These are phyloP conservation scores for Chernovozyma aurita DNA, from an alignment of 1,139 yeast species.

Conservation along the genomic window DNA sequence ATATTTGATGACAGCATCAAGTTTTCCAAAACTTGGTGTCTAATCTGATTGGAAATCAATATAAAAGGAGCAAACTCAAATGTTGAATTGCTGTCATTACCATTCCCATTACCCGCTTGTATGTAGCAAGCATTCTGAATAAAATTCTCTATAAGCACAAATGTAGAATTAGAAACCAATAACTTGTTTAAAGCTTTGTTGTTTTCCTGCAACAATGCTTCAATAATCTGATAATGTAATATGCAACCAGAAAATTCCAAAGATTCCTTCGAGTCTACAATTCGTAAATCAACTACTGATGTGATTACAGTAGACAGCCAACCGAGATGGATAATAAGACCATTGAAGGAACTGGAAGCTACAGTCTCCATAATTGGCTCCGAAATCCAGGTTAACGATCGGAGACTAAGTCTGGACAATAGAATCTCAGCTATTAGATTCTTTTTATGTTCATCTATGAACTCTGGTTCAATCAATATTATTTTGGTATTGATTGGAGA, in stretches of 20 bases:
- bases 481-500: background rate
- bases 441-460: background rate
- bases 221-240: slow-evolving; percentile 5
- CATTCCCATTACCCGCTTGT: background rate
- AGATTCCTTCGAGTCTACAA: slow-evolving; percentile 1
- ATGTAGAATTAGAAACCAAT: background rate
- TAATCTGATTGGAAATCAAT: slow-evolving; percentile 1
- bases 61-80: background rate
- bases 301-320: slow-evolving; percentile 6
- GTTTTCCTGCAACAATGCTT: background rate
- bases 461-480: slow-evolving; percentile 5
- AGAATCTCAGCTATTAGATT: background rate
- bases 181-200: background rate
- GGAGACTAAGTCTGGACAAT: slow-evolving; percentile 1
- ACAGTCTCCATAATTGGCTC: slow-evolving; percentile 7
- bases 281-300: slow-evolving; percentile 4
- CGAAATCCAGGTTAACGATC: slow-evolving; percentile 3
- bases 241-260: slow-evolving; percentile 1
- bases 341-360: slow-evolving; percentile 1
- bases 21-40: background rate
- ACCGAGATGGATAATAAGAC: slow-evolving; percentile 5
- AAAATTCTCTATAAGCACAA: slow-evolving; percentile 4
- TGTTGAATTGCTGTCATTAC: background rate
- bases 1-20: background rate
- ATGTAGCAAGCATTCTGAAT: slow-evolving; percentile 4